Percentiles rank a stretch among this genome's conserved stretches.
These are phyloP conservation scores for Yamadazyma buinensis DNA, from an alignment of 1,139 yeast genomes.

Conservation along the genomic window DNA sequence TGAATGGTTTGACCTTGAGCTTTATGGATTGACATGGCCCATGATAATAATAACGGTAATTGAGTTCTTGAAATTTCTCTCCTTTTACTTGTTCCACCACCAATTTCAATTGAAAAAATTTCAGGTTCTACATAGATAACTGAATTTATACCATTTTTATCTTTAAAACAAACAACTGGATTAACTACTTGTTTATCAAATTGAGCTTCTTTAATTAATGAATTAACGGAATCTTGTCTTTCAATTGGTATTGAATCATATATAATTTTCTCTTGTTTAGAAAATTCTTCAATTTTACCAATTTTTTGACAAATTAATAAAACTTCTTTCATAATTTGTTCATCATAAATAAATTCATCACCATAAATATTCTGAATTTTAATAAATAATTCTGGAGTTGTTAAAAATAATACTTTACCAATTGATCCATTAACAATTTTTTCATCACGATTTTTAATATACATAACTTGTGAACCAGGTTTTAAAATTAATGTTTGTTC, in stretches of 20 bases:
- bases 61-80: slow-evolving; percentile 46
- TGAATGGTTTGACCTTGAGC: slow-evolving; percentile 89
- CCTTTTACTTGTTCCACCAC: slow-evolving; percentile 13
- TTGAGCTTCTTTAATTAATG: slow-evolving; percentile 31
- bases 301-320: slow-evolving; percentile 23
- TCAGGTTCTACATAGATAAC: slow-evolving; percentile 60
- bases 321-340: slow-evolving; percentile 20
- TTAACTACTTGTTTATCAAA: slow-evolving; percentile 28
- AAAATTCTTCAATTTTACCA: slow-evolving; percentile 21
- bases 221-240: slow-evolving; percentile 23
- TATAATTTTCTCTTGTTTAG: slow-evolving; percentile 43
- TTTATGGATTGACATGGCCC: slow-evolving; percentile 90
- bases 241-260: slow-evolving; percentile 26
- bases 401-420: slow-evolving; percentile 63
- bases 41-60: slow-evolving; percentile 71
- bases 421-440: slow-evolving; percentile 54
- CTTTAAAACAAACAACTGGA: slow-evolving; percentile 58
- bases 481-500: slow-evolving; percentile 43
- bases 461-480: slow-evolving; percentile 62
- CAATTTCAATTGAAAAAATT: slow-evolving; percentile 52
- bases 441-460: slow-evolving; percentile 42
- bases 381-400: slow-evolving; percentile 31
- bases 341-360: slow-evolving; percentile 20
- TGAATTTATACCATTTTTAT: slow-evolving; percentile 26
- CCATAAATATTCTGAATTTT: slow-evolving; percentile 25